A percentile compares a stretch with the other conserved stretches of the same genome.
These are phyloP conservation scores for Geotrichum reessii DNA, from an alignment of 1,139 yeast species.

Conservation along the genomic window DNA sequence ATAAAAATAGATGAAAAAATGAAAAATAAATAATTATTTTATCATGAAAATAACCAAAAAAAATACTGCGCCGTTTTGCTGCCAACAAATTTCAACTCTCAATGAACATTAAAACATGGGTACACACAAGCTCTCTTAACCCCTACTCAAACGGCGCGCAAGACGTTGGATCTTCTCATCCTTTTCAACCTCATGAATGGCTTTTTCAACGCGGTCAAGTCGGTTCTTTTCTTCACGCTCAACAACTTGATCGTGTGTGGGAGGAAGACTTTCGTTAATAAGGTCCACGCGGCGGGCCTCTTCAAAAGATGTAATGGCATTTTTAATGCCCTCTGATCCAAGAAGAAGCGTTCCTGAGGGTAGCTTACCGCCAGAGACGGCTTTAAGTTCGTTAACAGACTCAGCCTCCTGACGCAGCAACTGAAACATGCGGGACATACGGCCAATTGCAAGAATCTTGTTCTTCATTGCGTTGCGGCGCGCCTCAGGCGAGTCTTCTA, in stretches of 20 bases:
- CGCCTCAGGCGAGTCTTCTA: conserved; percentile 30
- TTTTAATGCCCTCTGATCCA: conserved; percentile 75
- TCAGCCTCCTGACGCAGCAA: conserved; percentile 87
- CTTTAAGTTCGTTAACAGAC: conserved; percentile 73
- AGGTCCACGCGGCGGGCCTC: conserved; percentile 80
- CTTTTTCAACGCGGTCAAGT: conserved; percentile 41
- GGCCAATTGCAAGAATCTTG: conserved; percentile 90
- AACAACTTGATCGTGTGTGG: conserved; percentile 56
- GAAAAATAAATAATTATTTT: neutral
- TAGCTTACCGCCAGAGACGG: conserved; percentile 59
- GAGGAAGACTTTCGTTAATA: conserved; percentile 84
- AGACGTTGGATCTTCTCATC: conserved; percentile 34
- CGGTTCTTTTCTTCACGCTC: conserved; percentile 44
- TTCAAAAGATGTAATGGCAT: conserved; percentile 68
- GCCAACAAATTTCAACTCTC: too few species aligned
- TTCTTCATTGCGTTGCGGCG: conserved; percentile 66
- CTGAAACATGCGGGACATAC: conserved; percentile 89
- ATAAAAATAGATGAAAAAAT: neutral
- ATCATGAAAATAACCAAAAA: neutral
- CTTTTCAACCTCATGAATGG: conserved; percentile 41
- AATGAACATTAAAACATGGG: too few species aligned
- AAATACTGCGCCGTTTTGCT: neutral
- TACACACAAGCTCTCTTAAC: conserved; percentile 2
- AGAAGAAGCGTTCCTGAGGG: conserved; percentile 85
- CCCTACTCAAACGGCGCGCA: conserved; percentile 32